phyloP scores from a whole-genome alignment of 2,329 filamentous ascomycete species.

The Exophiala alcalophila region DNA sequence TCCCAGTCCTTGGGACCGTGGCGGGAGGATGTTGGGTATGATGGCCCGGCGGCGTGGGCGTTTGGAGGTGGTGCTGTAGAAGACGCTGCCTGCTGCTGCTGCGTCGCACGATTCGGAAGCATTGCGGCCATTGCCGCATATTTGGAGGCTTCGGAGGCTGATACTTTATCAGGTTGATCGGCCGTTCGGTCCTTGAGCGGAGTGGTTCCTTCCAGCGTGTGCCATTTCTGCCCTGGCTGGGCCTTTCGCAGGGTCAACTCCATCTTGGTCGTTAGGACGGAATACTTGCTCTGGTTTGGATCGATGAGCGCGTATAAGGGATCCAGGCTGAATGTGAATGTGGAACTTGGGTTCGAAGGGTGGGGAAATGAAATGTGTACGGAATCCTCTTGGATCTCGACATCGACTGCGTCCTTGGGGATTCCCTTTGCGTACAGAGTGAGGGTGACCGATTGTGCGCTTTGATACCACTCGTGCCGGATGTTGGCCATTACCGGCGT shows the following conservation, averaged over 20 bases:
- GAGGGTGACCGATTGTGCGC: constrained; percentile 57
- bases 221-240: constrained; percentile 65
- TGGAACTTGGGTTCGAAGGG: constrained; percentile 44
- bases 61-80: constrained; percentile 18
- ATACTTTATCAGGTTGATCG: constrained; percentile 8
- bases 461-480: constrained; percentile 69
- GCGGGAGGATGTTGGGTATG: constrained; percentile 84
- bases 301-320: constrained; percentile 68
- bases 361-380: constrained; percentile 60
- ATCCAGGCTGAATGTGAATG: constrained; percentile 61
- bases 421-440: constrained; percentile 66
- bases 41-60: constrained; percentile 46
- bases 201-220: constrained; percentile 51
- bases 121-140: constrained; percentile 16
- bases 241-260: constrained; percentile 72
- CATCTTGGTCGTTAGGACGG: constrained; percentile 73
- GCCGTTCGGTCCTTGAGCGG: constrained; percentile 26
- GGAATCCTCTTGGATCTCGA: constrained; percentile 35
- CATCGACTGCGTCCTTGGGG: constrained; percentile 25
- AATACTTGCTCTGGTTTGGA: constrained; percentile 56
- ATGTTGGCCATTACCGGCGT: constrained; percentile 56
- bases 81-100: constrained; percentile 18
- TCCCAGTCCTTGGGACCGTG: constrained; percentile 91
- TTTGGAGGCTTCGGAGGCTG: constrained; percentile 31
- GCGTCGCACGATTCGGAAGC: neutral